Percentiles rank a stretch among this genome's conserved stretches.
Evolutionary conservation across 768 basidiomycete species (phyloP).

Genomic region (Lentinula aciculospora): DNA sequence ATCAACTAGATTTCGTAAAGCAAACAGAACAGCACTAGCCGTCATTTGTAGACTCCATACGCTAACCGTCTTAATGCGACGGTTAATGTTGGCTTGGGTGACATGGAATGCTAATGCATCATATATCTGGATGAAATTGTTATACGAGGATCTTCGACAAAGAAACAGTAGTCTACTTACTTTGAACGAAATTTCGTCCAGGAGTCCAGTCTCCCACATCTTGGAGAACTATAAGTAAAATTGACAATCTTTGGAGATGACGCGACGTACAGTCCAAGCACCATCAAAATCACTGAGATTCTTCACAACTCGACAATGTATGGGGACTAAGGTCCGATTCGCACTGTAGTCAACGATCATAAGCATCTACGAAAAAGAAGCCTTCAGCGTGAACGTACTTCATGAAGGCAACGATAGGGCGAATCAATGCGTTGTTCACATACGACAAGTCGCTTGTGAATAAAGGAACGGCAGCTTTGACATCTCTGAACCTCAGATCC

Average conservation of each 20-base stretch:
- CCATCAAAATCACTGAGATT: conserved; percentile 89
- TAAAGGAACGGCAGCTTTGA: conserved; percentile 92
- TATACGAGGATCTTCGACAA: too few relatives aligned
- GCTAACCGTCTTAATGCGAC: conserved; percentile 85
- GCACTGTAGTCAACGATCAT: conserved; percentile 45
- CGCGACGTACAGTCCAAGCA: conserved; percentile 79
- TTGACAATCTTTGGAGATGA: conserved; percentile 11
- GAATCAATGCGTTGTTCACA: conserved; percentile 85
- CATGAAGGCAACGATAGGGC: conserved; percentile 98
- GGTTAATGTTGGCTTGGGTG: conserved; percentile 82
- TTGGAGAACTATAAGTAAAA: conserved; percentile 21
- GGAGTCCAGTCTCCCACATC: conserved; percentile 96
- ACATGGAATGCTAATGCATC: conserved; percentile 95
- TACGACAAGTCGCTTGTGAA: conserved; percentile 87
- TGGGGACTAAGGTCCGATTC: conserved; percentile 90
- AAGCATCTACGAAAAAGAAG: conserved; percentile 2
- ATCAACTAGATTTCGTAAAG: conserved; percentile 72
- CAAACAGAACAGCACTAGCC: conserved; percentile 76
- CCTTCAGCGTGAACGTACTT: conserved; percentile 52
- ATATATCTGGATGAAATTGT: conserved; percentile 51
- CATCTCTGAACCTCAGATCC: conserved; percentile 88
- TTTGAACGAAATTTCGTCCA: conserved; percentile 86
- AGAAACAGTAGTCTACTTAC: conserved; percentile 26
- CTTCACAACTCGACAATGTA: conserved; percentile 85
- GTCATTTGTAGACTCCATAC: conserved; percentile 96